phyloP scores from a whole-genome alignment of 352 stramenopile species.

The Blastocystis sp. region DNA sequence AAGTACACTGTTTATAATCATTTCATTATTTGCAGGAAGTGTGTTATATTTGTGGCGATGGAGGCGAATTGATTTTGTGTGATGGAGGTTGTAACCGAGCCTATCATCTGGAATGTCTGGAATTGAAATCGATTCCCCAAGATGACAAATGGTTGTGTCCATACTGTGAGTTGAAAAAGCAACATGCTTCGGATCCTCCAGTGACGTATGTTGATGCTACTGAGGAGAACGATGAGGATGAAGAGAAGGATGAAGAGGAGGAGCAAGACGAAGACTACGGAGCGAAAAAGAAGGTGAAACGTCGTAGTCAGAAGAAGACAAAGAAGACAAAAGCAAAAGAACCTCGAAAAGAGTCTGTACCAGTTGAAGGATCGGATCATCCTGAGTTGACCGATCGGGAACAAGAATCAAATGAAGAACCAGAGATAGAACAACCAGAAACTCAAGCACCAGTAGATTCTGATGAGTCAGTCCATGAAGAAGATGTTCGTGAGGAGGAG shows the following conservation, averaged over 20 bases:
- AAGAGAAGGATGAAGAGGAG: not conserved
- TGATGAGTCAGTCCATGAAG: too few relatives aligned
- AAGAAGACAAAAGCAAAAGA: not conserved
- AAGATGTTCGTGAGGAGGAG: too few relatives aligned
- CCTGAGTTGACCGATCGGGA: not conserved
- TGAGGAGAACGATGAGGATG: not conserved
- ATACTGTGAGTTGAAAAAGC: not conserved
- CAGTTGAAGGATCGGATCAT: not conserved
- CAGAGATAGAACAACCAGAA: not conserved
- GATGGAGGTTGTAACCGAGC: constrained; percentile 44
- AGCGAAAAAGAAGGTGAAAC: not conserved
- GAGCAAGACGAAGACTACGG: not conserved
- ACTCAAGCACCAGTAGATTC: too few relatives aligned
- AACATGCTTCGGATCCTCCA: not conserved
- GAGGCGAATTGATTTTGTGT: constrained; percentile 52
- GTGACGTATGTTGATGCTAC: not conserved
- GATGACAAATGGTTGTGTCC: constrained; percentile 53
- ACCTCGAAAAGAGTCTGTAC: not conserved
- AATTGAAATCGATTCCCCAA: constrained; percentile 19
- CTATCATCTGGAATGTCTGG: constrained; percentile 45
- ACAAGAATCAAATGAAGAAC: not conserved
- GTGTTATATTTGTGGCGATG: constrained; percentile 56
- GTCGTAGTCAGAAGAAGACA: not conserved
- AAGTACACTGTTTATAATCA: not conserved
- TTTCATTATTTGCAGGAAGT: not conserved